Evolutionary conservation across 345 rosid genomes (phyloP).

Genomic region (Eucalyptus polyanthemos): DNA sequence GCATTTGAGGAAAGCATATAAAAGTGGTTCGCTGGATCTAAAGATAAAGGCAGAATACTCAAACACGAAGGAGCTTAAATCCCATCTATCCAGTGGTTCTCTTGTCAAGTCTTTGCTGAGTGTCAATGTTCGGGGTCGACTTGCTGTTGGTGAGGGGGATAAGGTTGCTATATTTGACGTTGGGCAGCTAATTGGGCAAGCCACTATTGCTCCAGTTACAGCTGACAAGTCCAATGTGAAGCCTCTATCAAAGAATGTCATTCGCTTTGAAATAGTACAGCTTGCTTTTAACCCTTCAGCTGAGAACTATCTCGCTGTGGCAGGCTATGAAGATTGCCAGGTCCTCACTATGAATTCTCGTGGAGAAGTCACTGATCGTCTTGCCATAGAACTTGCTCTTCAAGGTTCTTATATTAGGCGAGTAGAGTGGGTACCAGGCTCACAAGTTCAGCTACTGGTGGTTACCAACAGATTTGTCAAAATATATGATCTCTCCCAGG

Average conservation of each 20-base stretch:
- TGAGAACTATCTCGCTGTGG: constrained; percentile 93
- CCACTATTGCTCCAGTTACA: constrained; percentile 77
- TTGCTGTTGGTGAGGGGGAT: constrained; percentile 99
- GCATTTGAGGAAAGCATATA: constrained; percentile 93
- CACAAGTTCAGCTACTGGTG: constrained; percentile 87
- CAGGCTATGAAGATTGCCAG: constrained; percentile 98
- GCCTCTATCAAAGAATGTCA: constrained; percentile 89
- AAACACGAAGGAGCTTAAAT: constrained; percentile 85
- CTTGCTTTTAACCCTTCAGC: constrained; percentile 67
- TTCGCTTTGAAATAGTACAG: constrained; percentile 96
- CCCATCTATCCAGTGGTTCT: constrained; percentile 78
- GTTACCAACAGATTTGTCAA: constrained; percentile 88
- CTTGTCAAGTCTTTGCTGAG: constrained; percentile 92
- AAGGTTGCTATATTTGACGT: constrained; percentile 94
- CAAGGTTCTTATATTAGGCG: constrained; percentile 91
- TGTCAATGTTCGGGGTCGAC: constrained; percentile 86
- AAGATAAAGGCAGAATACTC: constrained; percentile 97
- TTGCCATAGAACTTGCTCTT: constrained; percentile 90
- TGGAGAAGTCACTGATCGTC: constrained; percentile 94
- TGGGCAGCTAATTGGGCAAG: constrained; percentile 90
- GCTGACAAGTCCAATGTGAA: constrained; percentile 95
- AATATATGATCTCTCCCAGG: constrained; percentile 93
- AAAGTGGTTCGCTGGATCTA: constrained; percentile 94
- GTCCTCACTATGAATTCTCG: constrained; percentile 86
- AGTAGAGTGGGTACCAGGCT: constrained; percentile 94